These are phyloP conservation scores for Pleurotus ostreatus DNA, from an alignment of 768 basidiomycete species.

Conservation along the genomic window DNA sequence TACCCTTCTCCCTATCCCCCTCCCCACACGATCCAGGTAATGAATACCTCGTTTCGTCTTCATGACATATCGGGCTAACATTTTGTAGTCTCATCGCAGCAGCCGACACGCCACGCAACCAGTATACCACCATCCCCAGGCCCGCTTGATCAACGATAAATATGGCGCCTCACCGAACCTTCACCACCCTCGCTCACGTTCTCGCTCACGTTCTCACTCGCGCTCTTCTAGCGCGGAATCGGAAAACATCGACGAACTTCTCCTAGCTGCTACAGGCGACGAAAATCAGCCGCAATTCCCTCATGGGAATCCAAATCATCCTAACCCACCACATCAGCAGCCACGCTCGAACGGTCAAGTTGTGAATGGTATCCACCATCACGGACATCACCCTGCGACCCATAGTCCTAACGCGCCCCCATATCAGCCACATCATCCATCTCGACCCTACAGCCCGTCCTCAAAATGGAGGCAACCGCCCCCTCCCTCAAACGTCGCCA, in stretches of 20 bases:
- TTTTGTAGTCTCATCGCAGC: not conserved
- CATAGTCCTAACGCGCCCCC: not conserved
- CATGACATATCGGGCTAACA: not conserved
- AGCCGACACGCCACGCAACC: not conserved
- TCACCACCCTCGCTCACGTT: slow-evolving; percentile 9
- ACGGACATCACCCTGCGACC: not conserved
- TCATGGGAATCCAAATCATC: slow-evolving; percentile 3
- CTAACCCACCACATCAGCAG: slow-evolving; percentile 2
- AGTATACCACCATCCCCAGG: not conserved
- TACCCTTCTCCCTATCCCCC: not conserved
- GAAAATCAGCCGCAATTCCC: slow-evolving; percentile 10
- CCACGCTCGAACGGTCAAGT: not conserved
- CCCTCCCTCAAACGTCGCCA: not conserved
- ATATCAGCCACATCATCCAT: not conserved
- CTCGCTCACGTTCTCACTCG: slow-evolving; percentile 18
- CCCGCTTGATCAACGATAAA: not conserved
- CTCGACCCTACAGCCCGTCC: too few species aligned
- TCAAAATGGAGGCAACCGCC: not conserved
- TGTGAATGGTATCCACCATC: not conserved
- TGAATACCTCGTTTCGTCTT: not conserved
- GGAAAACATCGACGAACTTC: slow-evolving; percentile 36
- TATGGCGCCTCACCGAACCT: not conserved
- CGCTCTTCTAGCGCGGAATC: slow-evolving; percentile 15
- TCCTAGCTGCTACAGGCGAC: slow-evolving; percentile 32
- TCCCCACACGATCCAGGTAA: not conserved